Evolutionary conservation across 2,329 filamentous ascomycete species (phyloP).

Genomic region (Colletotrichum aenigma): DNA sequence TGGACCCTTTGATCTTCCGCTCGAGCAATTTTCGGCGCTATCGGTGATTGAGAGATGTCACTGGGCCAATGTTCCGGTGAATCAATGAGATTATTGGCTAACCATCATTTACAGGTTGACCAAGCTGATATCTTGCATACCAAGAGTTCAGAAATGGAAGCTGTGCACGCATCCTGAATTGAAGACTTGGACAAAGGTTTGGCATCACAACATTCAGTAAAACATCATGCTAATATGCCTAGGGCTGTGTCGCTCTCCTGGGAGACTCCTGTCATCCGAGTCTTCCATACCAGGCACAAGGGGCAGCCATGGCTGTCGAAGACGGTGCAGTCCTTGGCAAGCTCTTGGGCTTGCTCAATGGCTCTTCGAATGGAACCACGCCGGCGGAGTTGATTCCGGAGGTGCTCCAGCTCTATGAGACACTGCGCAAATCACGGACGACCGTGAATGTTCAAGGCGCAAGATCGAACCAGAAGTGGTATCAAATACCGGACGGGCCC

Average conservation of each 20-base stretch:
- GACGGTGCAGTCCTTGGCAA: conserved; percentile 26
- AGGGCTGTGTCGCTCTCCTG: conserved; percentile 18
- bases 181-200: not conserved
- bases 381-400: not conserved
- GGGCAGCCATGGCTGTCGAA: conserved; percentile 28
- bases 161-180: not conserved
- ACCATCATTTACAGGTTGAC: not conserved
- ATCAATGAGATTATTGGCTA: not conserved
- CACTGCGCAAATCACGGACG: not conserved
- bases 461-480: conserved; percentile 4
- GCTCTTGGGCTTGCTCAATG: conserved; percentile 27
- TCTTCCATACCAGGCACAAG: conserved; percentile 28
- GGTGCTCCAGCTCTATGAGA: not conserved
- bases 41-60: not conserved
- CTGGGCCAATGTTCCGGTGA: not conserved
- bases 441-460: not conserved
- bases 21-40: not conserved
- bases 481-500: conserved; percentile 1
- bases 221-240: not conserved
- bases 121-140: not conserved
- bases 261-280: conserved; percentile 22
- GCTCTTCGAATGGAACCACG: not conserved
- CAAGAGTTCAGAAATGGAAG: conserved; percentile 14
- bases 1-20: not conserved
- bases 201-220: not conserved